Evolutionary conservation across 371 early-diverging fungal species (phyloP), one percentile per base, ranked within the genome.

Genomic region (Rhizomucor miehei): DNA sequence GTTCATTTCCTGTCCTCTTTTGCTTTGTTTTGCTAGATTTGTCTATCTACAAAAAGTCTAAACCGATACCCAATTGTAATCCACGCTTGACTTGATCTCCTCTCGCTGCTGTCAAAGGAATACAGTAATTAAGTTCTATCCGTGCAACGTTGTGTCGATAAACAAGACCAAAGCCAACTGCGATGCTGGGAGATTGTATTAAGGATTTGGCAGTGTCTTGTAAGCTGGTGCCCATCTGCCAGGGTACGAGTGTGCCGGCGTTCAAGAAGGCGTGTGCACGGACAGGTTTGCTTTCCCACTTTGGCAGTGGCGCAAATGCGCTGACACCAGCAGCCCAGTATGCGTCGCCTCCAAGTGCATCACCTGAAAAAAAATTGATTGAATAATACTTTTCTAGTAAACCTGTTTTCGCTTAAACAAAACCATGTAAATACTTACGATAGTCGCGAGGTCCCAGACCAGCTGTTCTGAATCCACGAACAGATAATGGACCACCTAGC

Each of bases 371-470:
- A 12, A 14, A 17, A 17, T 16, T 21, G 23, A 2, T 1, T n/a
- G n/a, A n/a, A n/a, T n/a, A n/a, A n/a, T n/a, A n/a, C n/a, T n/a
- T n/a, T 9, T 6, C 8, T 29, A 14, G 11, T 11, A 17, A 8
- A 3, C 25, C n/a, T 19, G 21, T 36, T 24, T 35, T 34, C n/a
- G 10, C 29, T 17, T 20, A 20, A 2, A 36, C 6, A 13, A 10
- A 45, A 10, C 16, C 1, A 38, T 3, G 8, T 10, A 17, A 40
- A 11, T 6, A 54, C 74, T 55, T 74, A 77, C 86, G 62, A 48
- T 81, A 77, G 58, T 95, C 96, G 36, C 82, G 75, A 11, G 95
- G 95, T 2, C 98, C 98, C 19, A 96, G 67, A 6, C 98, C 96
- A 57, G 82, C 79, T 44, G 85, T 82, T 65, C 73, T 73, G 77